Conservation (phyloP, 2,329 filamentous ascomycete species). For the Drechslerella dactyloides region DNA sequence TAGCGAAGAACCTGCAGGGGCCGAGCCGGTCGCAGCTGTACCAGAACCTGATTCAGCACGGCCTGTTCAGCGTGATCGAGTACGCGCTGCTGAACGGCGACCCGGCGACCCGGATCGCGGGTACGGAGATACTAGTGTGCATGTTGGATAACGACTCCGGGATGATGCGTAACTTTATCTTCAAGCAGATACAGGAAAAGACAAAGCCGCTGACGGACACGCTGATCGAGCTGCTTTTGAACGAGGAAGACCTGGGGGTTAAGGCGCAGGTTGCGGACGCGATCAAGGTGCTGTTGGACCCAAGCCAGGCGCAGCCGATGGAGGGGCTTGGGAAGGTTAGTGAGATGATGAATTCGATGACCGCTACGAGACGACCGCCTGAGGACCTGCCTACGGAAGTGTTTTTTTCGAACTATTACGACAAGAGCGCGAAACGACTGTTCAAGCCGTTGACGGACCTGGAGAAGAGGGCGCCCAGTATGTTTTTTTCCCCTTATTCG, state of each 20-base stretch:
- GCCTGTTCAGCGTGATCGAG: slow-evolving; percentile 86
- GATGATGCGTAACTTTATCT: slow-evolving; percentile 91
- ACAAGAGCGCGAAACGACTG: slow-evolving; percentile 79
- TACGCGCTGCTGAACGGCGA: slow-evolving; percentile 87
- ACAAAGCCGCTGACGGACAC: slow-evolving; percentile 86
- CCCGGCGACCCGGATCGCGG: slow-evolving; percentile 83
- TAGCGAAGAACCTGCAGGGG: slow-evolving; percentile 91
- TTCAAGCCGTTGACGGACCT: slow-evolving; percentile 87
- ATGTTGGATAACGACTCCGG: slow-evolving; percentile 95
- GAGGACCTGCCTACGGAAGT: slow-evolving; percentile 73
- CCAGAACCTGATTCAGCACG: slow-evolving; percentile 85
- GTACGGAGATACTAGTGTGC: slow-evolving; percentile 89
- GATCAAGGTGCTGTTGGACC: slow-evolving; percentile 88
- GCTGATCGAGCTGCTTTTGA: slow-evolving; percentile 85
- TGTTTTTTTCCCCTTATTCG: slow-evolving; percentile 54
- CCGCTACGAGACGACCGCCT: slow-evolving; percentile 37
- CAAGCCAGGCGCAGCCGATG: slow-evolving; percentile 67
- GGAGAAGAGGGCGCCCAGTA: slow-evolving; percentile 67
- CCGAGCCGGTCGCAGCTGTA: slow-evolving; percentile 81
- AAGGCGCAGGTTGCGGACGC: slow-evolving; percentile 96
- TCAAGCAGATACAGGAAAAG: slow-evolving; percentile 87
- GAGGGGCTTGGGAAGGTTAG: slow-evolving; percentile 68
- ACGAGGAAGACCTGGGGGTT: slow-evolving; percentile 90
- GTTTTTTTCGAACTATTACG: slow-evolving; percentile 88
- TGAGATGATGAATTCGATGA: slow-evolving; percentile 53